These are phyloP conservation scores for Globisporangium radiosum DNA, from an alignment of 352 stramenopile genomes.

Conservation along the genomic window DNA sequence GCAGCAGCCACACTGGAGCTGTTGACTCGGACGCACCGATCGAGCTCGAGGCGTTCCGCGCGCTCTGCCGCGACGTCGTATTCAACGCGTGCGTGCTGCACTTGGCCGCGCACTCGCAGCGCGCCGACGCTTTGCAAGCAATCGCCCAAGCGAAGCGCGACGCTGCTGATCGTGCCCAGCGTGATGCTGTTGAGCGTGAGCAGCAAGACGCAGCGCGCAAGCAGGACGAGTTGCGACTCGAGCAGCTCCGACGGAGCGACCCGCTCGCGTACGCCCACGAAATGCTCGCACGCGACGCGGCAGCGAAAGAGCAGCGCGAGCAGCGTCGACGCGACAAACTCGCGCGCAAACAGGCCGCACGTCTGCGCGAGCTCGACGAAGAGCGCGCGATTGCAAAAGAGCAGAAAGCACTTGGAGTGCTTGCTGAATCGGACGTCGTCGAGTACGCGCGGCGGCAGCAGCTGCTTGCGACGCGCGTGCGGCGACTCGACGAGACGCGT, in stretches of 20 bases:
- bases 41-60: slow-evolving; percentile 53
- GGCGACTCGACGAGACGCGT: slow-evolving; percentile 38
- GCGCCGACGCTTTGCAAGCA: slow-evolving; percentile 28
- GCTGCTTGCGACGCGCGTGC: slow-evolving; percentile 34
- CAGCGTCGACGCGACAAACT: slow-evolving; percentile 30
- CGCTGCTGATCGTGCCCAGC: slow-evolving; percentile 10
- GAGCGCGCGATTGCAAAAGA: slow-evolving; percentile 57
- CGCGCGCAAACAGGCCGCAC: slow-evolving; percentile 37
- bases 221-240: slow-evolving; percentile 27
- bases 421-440: slow-evolving; percentile 32
- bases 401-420: slow-evolving; percentile 45
- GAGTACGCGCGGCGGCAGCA: slow-evolving; percentile 49
- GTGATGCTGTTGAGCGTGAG: slow-evolving; percentile 9
- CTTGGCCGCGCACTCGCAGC: slow-evolving; percentile 36
- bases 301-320: slow-evolving; percentile 23
- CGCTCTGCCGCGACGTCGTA: slow-evolving; percentile 51
- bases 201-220: slow-evolving; percentile 10
- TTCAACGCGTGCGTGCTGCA: slow-evolving; percentile 48
- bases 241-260: slow-evolving; percentile 26
- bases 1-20: slow-evolving; percentile 10
- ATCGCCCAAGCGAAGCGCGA: slow-evolving; percentile 9
- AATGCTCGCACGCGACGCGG: slow-evolving; percentile 28
- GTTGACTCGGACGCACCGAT: slow-evolving; percentile 22
- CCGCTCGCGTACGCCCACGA: slow-evolving; percentile 37
- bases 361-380: slow-evolving; percentile 48